Evolutionary conservation across 768 basidiomycete species (phyloP), one percentile per base, ranked within the genome.

Genomic region (Leccinellum albellum): DNA sequence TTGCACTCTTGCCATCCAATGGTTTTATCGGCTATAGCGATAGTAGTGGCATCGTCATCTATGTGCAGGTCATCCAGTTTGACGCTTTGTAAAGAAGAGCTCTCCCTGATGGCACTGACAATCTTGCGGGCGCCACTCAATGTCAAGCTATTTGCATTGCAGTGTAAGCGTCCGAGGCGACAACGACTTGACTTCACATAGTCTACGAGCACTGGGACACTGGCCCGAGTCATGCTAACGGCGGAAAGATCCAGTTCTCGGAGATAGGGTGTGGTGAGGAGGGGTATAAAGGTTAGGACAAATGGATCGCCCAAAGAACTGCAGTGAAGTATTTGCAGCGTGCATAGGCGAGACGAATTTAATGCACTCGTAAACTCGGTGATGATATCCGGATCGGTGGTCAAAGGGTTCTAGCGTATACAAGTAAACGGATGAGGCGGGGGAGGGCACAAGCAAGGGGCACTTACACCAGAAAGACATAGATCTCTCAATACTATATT

Each of bases 391-490:
- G 74, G 53, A 57, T 80, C 69, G 5, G 68, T 73, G 12, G 73
- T 71, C 56, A 82, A 73, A 29, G 60, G 59, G 61, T 82, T 81
- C 79, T 75, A 65, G 35, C 45, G 56, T 55, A 65, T 62, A 14
- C 53, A n/a, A n/a, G 52, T 23, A 35, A 2, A 46, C 56, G 66
- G 71, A 54, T 59, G 15, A 54, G 56, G 29, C n/a, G 53, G 29
- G 31, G 54, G 58, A 2, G n/a, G 14, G 20, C 40, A 55, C 13
- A n/a, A 48, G 15, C 42, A 4, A 10, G 37, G 28, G 28, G 29
- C 9, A 74, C 82, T 64, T 60, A 88, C 87, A 54, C 82, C 80
- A 62, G 82, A 83, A 33, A 88, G 73, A 60, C 80, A 80, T 13
- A 88, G 64, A 46, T 78, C 77, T 61, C 74, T 75, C 44, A 88